A percentile compares a stretch with the other conserved stretches of the same genome.
These are phyloP conservation scores for Pontederia crassipes DNA, from an alignment of 176 grass and related monocot species.

Conservation along the genomic window DNA sequence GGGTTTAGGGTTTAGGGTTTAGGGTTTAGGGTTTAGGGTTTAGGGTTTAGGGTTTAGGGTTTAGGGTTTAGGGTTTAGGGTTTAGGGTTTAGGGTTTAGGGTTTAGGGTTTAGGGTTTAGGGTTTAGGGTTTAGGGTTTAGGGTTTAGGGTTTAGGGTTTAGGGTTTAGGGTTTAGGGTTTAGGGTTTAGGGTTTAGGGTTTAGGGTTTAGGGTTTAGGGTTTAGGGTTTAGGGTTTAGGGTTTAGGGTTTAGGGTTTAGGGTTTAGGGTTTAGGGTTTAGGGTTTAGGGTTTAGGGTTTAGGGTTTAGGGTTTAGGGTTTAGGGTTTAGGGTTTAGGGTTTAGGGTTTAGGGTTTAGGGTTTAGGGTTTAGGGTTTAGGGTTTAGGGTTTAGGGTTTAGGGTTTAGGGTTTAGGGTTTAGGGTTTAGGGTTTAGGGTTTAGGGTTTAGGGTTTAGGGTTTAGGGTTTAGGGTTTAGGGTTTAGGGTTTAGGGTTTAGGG, in stretches of 20 bases:
- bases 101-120: neutral
- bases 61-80: neutral
- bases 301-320: no score
- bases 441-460: constrained; percentile 14
- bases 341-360: constrained; percentile 10
- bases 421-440: constrained; percentile 4
- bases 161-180: constrained; percentile 20
- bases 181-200: no score
- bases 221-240: no score
- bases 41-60: neutral
- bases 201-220: no score
- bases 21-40: constrained; percentile 16
- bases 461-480: constrained; percentile 15
- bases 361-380: constrained; percentile 10
- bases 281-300: no score
- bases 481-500: constrained; percentile 15
- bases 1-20: constrained; percentile 14
- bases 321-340: no score
- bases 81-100: no score
- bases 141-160: constrained; percentile 19
- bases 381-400: constrained; percentile 1
- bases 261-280: no score
- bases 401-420: neutral
- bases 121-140: constrained; percentile 15
- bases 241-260: no score